Percentiles rank a stretch among this genome's conserved stretches.
These are phyloP conservation scores for Rhizopus delemar DNA, from an alignment of 371 early-diverging fungal species.

Conservation along the genomic window DNA sequence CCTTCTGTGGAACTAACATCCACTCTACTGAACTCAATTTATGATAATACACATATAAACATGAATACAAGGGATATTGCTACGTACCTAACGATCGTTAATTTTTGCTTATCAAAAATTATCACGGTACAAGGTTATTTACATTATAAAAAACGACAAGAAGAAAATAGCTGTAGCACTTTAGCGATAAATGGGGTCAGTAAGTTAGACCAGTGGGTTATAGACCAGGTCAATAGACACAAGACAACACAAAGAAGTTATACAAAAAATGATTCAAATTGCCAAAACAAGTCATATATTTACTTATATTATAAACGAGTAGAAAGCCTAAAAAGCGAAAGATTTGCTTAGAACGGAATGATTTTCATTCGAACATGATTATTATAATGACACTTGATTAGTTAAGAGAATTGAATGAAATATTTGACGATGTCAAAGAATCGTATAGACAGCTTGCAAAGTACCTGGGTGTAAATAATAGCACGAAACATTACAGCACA, in stretches of 20 bases:
- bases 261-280: slow-evolving; percentile 44
- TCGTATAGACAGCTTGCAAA: slow-evolving; percentile 23
- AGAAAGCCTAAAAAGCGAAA: not conserved
- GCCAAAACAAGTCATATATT: slow-evolving; percentile 29
- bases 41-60: slow-evolving; percentile 2
- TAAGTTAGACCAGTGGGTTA: slow-evolving; percentile 42
- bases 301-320: not conserved
- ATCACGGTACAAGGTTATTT: slow-evolving; percentile 44
- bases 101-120: slow-evolving; percentile 44
- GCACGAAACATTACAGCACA: slow-evolving; percentile 44
- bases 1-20: not conserved
- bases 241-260: slow-evolving; percentile 18
- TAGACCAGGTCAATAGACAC: slow-evolving; percentile 21
- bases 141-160: not conserved
- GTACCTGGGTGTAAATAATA: slow-evolving; percentile 39
- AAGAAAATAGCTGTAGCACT: slow-evolving; percentile 24
- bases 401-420: slow-evolving; percentile 8
- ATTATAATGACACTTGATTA: slow-evolving; percentile 40
- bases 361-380: slow-evolving; percentile 48
- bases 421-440: no score
- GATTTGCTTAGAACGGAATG: slow-evolving; percentile 45
- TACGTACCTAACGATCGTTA: slow-evolving; percentile 41
- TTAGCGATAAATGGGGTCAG: slow-evolving; percentile 47
- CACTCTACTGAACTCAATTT: slow-evolving; percentile 13
- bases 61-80: slow-evolving; percentile 37